Evolutionary conservation across 345 rosid genomes (phyloP), one percentile per base, ranked within the genome.

Genomic region (Salix arbutifolia): DNA sequence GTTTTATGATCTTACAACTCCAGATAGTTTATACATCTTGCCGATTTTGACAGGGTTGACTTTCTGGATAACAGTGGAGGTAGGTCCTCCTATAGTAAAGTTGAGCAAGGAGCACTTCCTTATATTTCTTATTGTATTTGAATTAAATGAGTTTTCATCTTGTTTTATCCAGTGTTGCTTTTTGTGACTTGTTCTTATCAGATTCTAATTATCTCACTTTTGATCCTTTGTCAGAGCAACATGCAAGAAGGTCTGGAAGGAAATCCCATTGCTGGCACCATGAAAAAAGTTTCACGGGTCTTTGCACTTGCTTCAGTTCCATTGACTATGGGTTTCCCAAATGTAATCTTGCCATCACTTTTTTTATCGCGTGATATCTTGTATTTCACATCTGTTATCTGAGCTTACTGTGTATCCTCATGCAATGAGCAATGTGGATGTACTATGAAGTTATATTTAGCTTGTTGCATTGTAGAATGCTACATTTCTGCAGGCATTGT

Each of bases 241-340:
- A 86, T 87, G 84, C 96, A 90, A 87, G 96, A 95, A 86, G 97
- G 96, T 71, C 81, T 95, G 93, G 97, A 89, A 84, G 99, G 92
- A 78, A 91, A 91, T 82, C 89, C 93, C 26, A 65, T 74, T 79
- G 87, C 88, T 75, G 66, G 61, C 56, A 88, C 89, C 74, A 78
- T 91, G 65, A 93, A 90, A 81, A 88, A 83, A 42, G 52, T 93
- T 61, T 88, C 81, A 0, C 85, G 96, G 69, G 90, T 67, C 73
- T 65, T 95, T 44, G 96, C 97, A 26, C 82, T 79, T 78, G 87
- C 83, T 64, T 79, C 94, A 19, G 87, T 93, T 77, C 97, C 99
- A 0, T 68, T 93, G 78, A 91, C 97, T 44, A 86, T 86, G 91
- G 73, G 61, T 83, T 93, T 91, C 76, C 96, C 97, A 2, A 86